Evolutionary conservation across 305 asterid species (phyloP), one percentile per base, ranked within the genome.

Genomic region (Plantago rigida): DNA sequence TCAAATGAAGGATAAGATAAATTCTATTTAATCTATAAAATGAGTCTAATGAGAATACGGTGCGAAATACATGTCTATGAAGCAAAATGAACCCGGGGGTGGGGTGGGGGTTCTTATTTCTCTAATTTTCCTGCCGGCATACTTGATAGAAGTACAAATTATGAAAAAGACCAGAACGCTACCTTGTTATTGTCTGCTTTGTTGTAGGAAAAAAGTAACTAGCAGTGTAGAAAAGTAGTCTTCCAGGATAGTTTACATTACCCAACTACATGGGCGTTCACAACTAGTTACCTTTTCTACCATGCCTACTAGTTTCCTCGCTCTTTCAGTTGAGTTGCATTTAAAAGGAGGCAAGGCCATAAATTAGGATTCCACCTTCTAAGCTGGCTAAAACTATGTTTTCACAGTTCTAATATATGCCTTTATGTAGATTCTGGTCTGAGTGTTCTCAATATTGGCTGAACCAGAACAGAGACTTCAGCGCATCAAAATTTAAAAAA

Each of bases 41-140:
- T 1, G 46, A 3, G 3, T 2, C 12, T 41, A 10, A 41, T 41
- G 46, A 41, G 9, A 41, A 9, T 41, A 13, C 65, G 58, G 56
- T 65, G 66, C 51, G 62, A 50, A 66, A 31, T 47, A 31, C 56
- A 60, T 53, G 34, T 34, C 58, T 41, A 29, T 50, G 59, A 60
- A 42, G 28, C 45, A 36, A 64, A 55, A 41, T 36, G 29, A 49
- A 64, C 26, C 1, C 19, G 19, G 0, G 19, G 26, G 26, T 1
- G 26, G 26, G 26, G 2, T 29, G 39, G 11, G 48, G 19, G 13
- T 26, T 52, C 29, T 41, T 41, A 41, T 41, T 41, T 11, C 0
- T 10, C 51, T 26, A 28, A 13, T 47, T 55, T 44, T 15, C 52
- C 68, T 55, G 19, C 65, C 11, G 47, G 53, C 41, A 68, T 55